Evolutionary conservation across 768 basidiomycete genomes (phyloP).

Genomic region (Boletus rubroflammeus): DNA sequence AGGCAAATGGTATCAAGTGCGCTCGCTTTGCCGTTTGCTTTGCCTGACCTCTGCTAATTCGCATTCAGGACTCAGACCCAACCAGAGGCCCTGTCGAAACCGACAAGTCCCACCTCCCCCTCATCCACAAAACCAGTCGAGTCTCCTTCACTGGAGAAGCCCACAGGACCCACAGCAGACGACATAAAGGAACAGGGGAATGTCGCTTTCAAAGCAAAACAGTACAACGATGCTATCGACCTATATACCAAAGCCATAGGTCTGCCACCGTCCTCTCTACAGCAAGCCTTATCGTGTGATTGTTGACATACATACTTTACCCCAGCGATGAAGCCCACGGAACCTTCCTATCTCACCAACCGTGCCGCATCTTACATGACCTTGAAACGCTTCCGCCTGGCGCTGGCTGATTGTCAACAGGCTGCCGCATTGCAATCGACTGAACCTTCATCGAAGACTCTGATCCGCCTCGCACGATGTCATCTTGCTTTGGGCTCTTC

Average conservation of each 20-base stretch:
- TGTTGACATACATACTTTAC: conserved; percentile 1
- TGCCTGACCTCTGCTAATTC: conserved; percentile 5
- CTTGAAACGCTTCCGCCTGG: conserved; percentile 68
- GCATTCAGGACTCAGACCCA: conserved; percentile 15
- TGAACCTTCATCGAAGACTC: conserved; percentile 67
- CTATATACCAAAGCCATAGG: conserved; percentile 76
- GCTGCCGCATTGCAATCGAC: conserved; percentile 63
- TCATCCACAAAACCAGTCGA: conserved; percentile 6
- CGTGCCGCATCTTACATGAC: conserved; percentile 85
- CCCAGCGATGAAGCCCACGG: conserved; percentile 54
- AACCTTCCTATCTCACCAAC: conserved; percentile 80
- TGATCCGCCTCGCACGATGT: conserved; percentile 79
- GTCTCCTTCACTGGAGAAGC: conserved; percentile 15
- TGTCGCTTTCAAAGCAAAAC: conserved; percentile 61
- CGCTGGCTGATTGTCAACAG: conserved; percentile 75
- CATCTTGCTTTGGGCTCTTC: conserved; percentile 76
- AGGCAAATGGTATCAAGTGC: conserved; percentile 26
- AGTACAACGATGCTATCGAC: conserved; percentile 67
- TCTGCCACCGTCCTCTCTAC: conserved; percentile 26
- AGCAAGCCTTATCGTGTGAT: conserved; percentile 13
- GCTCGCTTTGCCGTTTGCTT: not conserved
- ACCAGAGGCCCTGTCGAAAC: conserved; percentile 4
- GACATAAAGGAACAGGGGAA: conserved; percentile 79
- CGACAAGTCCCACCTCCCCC: conserved; percentile 19
- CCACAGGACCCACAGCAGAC: conserved; percentile 37